These are phyloP conservation scores for Yamadazyma jaroonii DNA, from an alignment of 1,139 yeast species.

Conservation along the genomic window DNA sequence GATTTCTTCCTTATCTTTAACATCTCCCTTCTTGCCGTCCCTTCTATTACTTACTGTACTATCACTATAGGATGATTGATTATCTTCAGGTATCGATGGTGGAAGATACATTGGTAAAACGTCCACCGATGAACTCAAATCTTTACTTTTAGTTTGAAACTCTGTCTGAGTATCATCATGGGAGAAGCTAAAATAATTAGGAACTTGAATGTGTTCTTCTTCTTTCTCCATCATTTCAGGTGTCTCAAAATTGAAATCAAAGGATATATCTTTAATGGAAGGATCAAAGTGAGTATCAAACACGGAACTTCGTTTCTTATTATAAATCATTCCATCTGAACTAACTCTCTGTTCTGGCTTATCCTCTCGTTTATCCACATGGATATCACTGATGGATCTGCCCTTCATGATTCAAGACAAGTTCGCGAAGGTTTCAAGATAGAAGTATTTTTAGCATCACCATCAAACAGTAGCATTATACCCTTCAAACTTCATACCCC, in stretches of 20 bases:
- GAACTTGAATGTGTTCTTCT: conserved; percentile 2
- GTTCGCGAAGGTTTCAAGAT: too few relatives aligned
- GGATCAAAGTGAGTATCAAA: conserved; percentile 18
- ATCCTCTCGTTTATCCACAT: neutral
- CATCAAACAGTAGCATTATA: too few relatives aligned
- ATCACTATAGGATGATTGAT: conserved; percentile 2
- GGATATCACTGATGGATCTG: conserved; percentile 2
- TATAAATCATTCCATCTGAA: conserved; percentile 13
- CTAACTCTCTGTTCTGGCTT: conserved; percentile 4
- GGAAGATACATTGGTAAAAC: conserved; percentile 3
- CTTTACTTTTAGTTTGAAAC: conserved; percentile 1
- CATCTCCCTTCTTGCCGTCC: neutral
- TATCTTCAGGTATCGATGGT: conserved; percentile 1
- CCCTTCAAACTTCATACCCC: too few relatives aligned
- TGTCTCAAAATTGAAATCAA: conserved; percentile 11
- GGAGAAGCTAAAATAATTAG: conserved; percentile 9
- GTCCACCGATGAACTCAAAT: conserved; percentile 2
- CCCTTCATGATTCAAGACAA: too few relatives aligned
- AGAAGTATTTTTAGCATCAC: too few relatives aligned
- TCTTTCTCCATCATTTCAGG: conserved; percentile 1
- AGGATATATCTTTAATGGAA: conserved; percentile 13
- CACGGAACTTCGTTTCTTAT: conserved; percentile 10
- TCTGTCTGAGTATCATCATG: conserved; percentile 7
- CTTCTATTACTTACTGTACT: neutral
- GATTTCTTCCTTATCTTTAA: neutral